Base-by-base conservation (phyloP, 345 rosid genomes). In the Camelina neglecta region DNA sequence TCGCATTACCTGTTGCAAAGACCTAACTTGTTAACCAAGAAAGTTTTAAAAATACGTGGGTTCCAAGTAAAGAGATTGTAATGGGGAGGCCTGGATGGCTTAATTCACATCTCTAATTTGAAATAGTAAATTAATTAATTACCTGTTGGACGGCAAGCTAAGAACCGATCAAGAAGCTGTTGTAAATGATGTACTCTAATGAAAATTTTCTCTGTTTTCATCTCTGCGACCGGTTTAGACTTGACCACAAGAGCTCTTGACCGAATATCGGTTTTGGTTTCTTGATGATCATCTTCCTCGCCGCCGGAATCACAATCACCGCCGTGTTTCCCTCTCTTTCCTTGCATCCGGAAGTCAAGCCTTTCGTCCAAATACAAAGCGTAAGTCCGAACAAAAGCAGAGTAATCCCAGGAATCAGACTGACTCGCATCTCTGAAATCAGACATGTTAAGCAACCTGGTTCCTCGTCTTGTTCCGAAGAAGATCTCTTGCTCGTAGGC, bases 71-170 rank as follows among this genome's bases (percentile, higher is more conserved):
- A n/a, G 0, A 31, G 1, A n/a, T 35, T 20, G 29, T 7, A 2
- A 33, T 33, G 21, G 42, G 33, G 13, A 57, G 39, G 12, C 20
- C 61, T 56, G 8, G 50, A 24, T 29, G 31, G 31, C 31, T 29
- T 29, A 29, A 29, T 29, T 29, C 11, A 11, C 44, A n/a, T 45
- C 13, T 7, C 11, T 54, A 24, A 53, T 9, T 35, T n/a, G 11
- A 26, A 29, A 2, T n/a, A 10, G 54, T 56, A 11, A 42, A 21
- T 3, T 1, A 13, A 18, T 31, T n/a, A 29, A 45, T 75, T 72
- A 91, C 98, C 97, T 88, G 97, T 87, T 54, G 97, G 97, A 35
- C 85, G 85, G 72, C 97, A 92, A 60, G 97, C 92, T 36, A 95
- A 72, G 65, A 92, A 87, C 31, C 97, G 97, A 7, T 87, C 92